Evolutionary conservation across 495 filamentous ascomycete genomes (phyloP).

Genomic region (Podospora appendiculata): DNA sequence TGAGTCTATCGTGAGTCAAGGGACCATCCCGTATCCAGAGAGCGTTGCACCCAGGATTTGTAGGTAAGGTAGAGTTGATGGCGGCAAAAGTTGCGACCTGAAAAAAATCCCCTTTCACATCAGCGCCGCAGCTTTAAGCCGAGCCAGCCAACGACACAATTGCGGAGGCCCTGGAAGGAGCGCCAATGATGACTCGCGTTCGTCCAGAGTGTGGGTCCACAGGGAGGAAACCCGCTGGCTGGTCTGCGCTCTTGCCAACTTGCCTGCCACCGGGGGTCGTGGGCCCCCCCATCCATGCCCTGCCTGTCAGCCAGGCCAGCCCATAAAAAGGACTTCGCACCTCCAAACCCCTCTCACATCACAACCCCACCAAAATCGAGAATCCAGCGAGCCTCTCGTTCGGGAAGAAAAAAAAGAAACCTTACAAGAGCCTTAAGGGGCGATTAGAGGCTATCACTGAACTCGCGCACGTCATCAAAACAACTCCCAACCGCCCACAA

Average conservation of each 20-base stretch:
- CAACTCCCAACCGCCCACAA: conserved; percentile 42
- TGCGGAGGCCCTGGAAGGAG: neutral
- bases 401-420: conserved; percentile 4
- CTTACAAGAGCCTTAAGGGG: conserved; percentile 7
- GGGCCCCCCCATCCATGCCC: too few relatives aligned
- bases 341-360: conserved; percentile 19
- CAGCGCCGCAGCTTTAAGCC: too few relatives aligned
- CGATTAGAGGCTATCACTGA: conserved; percentile 4
- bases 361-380: conserved; percentile 23
- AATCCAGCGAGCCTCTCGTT: neutral
- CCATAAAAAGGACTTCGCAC: conserved; percentile 17
- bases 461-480: conserved; percentile 4
- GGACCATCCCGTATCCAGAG: too few relatives aligned
- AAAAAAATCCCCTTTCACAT: too few relatives aligned
- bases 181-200: neutral
- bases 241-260: too few relatives aligned
- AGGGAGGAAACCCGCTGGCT: conserved; percentile 3
- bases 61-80: too few relatives aligned
- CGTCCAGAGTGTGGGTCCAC: neutral
- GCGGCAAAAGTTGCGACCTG: too few relatives aligned
- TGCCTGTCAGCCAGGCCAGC: neutral
- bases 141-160: too few relatives aligned
- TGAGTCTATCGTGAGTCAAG: too few relatives aligned
- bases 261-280: too few relatives aligned
- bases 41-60: too few relatives aligned